Base-by-base conservation (phyloP, 169 alveolate species). In the Cryptosporidium canis region DNA sequence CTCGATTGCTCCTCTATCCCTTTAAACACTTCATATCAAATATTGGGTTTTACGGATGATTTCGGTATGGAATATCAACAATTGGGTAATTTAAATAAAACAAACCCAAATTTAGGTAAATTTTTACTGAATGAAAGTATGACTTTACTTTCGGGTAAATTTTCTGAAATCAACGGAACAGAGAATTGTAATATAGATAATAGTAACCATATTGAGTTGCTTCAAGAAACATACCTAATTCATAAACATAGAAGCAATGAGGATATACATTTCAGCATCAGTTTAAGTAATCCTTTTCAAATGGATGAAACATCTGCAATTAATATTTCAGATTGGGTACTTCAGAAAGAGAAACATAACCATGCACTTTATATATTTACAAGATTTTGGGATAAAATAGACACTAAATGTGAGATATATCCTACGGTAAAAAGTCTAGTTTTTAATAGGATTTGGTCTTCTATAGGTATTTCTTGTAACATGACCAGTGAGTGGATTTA, bases 131-230 rank as follows among this genome's bases (percentile, higher is more conserved):
- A 61, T 61, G 48, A 27, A n/a, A 61, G 68, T 35, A 0, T 16
- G 8, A 14, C 31, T 61, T 31, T 61, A 31, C n/a, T 61, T 29
- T 61, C 48, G 24, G 83, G 63, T 21, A 39, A 37, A 12, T 66
- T 66, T 66, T 55, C 5, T 37, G 58, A 66, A 16, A 14, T 68
- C 7, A 68, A 24, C 27, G 83, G 66, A 27, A 24, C 47, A 3
- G 67, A 68, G 18, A n/a, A 47, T 29, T 68, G 83, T 12, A n/a
- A 18, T 24, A 8, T 68, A 14, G 66, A 68, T 51, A 27, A 45
- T 24, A n/a, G 27, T 11, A 48, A 48, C 35, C 43, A 68, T n/a
- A 31, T 31, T 14, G 48, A 68, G 35, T 27, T 68, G 47, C 31
- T 68, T 31, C 27, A 29, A 45, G 83, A 68, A 51, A 27, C 27